Conservation (phyloP, 2,329 filamentous ascomycete genomes). For the Sclerotinia minor region DNA sequence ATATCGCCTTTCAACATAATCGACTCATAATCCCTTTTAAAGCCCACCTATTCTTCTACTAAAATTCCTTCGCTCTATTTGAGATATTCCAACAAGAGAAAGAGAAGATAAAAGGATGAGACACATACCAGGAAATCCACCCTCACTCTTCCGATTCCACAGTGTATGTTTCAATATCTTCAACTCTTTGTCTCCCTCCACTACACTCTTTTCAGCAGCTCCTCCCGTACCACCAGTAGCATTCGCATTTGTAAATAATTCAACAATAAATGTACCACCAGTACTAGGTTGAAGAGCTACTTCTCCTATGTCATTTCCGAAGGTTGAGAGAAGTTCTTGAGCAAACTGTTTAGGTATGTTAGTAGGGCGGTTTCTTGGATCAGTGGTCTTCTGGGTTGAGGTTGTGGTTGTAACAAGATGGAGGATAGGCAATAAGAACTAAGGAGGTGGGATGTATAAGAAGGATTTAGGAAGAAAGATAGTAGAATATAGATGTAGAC, state of each 20-base stretch:
- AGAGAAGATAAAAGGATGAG: not conserved
- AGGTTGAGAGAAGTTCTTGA: conserved; percentile 94
- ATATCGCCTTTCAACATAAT: not conserved
- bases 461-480: not conserved
- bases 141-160: conserved; percentile 86
- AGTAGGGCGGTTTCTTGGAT: not conserved
- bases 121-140: conserved; percentile 74
- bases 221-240: not conserved
- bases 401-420: not conserved
- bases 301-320: conserved; percentile 79
- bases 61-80: not conserved
- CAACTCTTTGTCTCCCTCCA: conserved; percentile 28
- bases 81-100: not conserved
- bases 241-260: conserved; percentile 50
- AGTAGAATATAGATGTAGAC: conserved; percentile 1
- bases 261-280: conserved; percentile 79
- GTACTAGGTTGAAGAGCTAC: conserved; percentile 83
- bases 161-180: conserved; percentile 56
- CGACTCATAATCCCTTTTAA: not conserved
- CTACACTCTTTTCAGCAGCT: conserved; percentile 10
- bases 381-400: not conserved
- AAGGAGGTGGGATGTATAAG: not conserved
- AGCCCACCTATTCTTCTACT: not conserved
- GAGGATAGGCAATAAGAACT: too few species aligned
- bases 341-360: conserved; percentile 62